Evolutionary conservation across 768 basidiomycete genomes (phyloP).

Genomic region (Lanmaoa pseudosensibilis): DNA sequence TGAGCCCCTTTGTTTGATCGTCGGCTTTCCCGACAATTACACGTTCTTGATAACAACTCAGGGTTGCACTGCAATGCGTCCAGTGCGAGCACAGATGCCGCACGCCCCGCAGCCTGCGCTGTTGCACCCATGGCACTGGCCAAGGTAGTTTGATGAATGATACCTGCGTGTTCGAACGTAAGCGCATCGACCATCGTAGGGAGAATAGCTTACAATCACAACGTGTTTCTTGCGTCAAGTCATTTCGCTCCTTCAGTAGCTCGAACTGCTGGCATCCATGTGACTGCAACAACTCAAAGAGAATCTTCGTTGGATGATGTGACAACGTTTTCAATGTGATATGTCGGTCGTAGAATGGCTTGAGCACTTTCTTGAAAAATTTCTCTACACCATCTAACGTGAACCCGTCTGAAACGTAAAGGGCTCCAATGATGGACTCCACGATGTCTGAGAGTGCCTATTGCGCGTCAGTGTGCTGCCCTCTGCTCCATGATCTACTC

Average conservation of each 20-base stretch:
- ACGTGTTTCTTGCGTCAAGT: conserved; percentile 35
- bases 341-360: conserved; percentile 78
- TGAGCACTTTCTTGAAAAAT: conserved; percentile 65
- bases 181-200: conserved; percentile 11
- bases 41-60: conserved; percentile 59
- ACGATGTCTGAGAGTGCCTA: conserved; percentile 79
- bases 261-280: conserved; percentile 69
- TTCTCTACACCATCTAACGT: conserved; percentile 57
- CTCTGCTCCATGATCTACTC: neutral
- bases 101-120: conserved; percentile 54
- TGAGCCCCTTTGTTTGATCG: conserved; percentile 38
- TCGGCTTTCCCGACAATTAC: conserved; percentile 56
- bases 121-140: conserved; percentile 56
- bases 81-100: conserved; percentile 63
- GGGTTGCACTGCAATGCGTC: conserved; percentile 67
- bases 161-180: conserved; percentile 43
- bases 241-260: conserved; percentile 51
- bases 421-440: conserved; percentile 76
- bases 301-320: conserved; percentile 72
- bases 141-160: conserved; percentile 65
- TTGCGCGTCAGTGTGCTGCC: conserved; percentile 2
- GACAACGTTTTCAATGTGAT: conserved; percentile 71
- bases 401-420: conserved; percentile 76
- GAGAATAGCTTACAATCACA: conserved; percentile 50
- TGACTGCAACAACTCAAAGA: conserved; percentile 72